Base-by-base conservation (phyloP, 768 basidiomycete genomes). In the Kwoniella sp. region DNA sequence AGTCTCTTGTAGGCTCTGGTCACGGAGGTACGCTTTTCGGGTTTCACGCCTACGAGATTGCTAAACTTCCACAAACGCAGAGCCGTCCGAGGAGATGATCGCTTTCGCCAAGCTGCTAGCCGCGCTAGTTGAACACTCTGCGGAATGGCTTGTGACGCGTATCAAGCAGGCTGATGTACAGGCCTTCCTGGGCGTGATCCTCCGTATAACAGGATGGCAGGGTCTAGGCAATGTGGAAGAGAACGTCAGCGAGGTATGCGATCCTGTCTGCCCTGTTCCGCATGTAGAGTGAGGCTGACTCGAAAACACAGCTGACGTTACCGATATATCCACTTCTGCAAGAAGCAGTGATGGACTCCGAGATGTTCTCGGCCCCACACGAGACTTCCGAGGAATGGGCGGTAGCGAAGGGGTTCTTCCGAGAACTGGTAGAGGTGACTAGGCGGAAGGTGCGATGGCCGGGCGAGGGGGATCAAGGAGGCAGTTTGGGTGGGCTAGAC, bases 301-400 rank as follows among this genome's bases (percentile, higher is more conserved):
- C n/a, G n/a, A n/a, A n/a, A n/a, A n/a, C 28, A 1, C 45, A 75
- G 70, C 54, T 72, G 39, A 86, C 86, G 2, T 79, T 93, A 2
- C 82, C 82, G 1, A 92, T 92, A 63, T 93, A 92, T 86, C 92
- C 89, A 58, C 76, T 88, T 33, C 81, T 93, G 50, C 90, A 93
- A 72, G 91, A 96, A 68, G 82, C 88, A 1, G 71, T 78, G 26
- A 76, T 59, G 71, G 77, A 64, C 56, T 71, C 73, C 0, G 60
- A 67, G 9, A 36, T 58, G 17, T 62, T 64, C 50, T 46, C 41
- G 9, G 53, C 56, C 17, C 61, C 65, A 11, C 58, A 68, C n/a
- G 67, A 71, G 11, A 65, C 53, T 3, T 61, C 63, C 11, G 49
- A 68, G n/a, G 61, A 68, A 29, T 76, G 70, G 74, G 53, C 28